Conservation (phyloP, 83 land plant species). For the Thuja plicata region DNA sequence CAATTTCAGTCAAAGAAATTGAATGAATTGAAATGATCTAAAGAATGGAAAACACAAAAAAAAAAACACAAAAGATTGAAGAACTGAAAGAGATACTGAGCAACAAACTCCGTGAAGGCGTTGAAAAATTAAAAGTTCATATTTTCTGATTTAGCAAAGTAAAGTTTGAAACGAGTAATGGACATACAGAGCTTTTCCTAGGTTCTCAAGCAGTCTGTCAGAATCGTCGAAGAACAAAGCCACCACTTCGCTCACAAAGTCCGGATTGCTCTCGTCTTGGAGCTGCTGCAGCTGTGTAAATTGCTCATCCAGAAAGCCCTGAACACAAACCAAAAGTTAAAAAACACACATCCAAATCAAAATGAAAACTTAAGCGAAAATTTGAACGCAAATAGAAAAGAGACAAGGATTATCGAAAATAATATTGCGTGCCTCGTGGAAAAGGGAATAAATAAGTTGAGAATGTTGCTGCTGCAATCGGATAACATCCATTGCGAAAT, state of each 20-base stretch:
- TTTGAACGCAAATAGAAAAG: neutral
- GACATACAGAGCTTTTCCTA: constrained; percentile 18
- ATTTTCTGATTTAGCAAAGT: neutral
- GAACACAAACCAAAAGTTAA: neutral
- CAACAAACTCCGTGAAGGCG: no score
- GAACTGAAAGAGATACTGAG: no score
- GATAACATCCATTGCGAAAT: constrained; percentile 33
- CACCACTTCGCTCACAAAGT: constrained; percentile 62
- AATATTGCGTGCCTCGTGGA: constrained; percentile 6
- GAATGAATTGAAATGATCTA: no score
- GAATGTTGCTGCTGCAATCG: constrained; percentile 33
- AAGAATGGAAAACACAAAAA: no score
- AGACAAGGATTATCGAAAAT: neutral
- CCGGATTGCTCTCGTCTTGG: constrained; percentile 73
- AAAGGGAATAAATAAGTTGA: constrained; percentile 33
- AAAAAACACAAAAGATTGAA: no score
- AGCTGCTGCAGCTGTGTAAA: constrained; percentile 62
- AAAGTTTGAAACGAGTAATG: neutral
- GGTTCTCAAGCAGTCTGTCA: constrained; percentile 44
- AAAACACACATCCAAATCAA: no score
- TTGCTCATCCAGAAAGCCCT: constrained; percentile 74
- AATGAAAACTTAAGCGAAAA: neutral
- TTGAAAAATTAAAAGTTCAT: neutral
- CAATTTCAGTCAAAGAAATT: no score
- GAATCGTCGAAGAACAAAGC: constrained; percentile 60